Base-by-base conservation (phyloP, 2,329 filamentous ascomycete species). In the Knufia fluminis region DNA sequence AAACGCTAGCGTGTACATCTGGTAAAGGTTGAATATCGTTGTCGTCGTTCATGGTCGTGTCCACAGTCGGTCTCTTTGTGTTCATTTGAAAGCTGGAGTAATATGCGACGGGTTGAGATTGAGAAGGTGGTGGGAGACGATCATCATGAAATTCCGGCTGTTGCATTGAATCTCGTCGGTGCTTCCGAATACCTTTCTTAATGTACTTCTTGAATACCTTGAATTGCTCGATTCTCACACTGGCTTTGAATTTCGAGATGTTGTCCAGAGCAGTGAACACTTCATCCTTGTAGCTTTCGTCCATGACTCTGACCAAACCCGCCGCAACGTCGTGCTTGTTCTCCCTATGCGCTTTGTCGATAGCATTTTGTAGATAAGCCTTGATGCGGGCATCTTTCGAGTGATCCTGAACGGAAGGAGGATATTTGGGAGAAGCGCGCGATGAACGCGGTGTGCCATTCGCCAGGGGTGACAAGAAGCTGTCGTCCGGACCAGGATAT, bases 161-260 rank as follows among this genome's bases (percentile, higher is more conserved):
- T 40, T 20, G 45, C 28, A 20, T 23, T 16, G 17, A 49, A 14
- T 24, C 28, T 17, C 24, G 32, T 39, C 52, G 48, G 41, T 57
- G 48, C 22, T 48, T 46, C 26, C 57, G 57, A 39, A 58, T 47
- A 28, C 57, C 57, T 28, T 52, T 52, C 52, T 59, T 59, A 48
- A 59, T 57, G 48, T 58, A 57, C 26, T 54, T 53, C 43, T 58
- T 58, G 50, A 59, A 59, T n/a, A 52, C 44, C 48, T 51, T 54
- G 33, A 58, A 55, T 31, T 59, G 57, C 26, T 52, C 51, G n/a
- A 51, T n/a, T n/a, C 39, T 55, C n/a, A 48, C 45, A 17, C 35
- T 28, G 14, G 54, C 50, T 22, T 51, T 54, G n/a, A 55, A 46
- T 45, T 56, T 50, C 23, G 54, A 41, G 31, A 59, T 50, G 10